Percentiles rank a stretch among this genome's conserved stretches.
These are phyloP conservation scores for Trifolium dubium DNA, from an alignment of 306 rosid genomes.

Conservation along the genomic window DNA sequence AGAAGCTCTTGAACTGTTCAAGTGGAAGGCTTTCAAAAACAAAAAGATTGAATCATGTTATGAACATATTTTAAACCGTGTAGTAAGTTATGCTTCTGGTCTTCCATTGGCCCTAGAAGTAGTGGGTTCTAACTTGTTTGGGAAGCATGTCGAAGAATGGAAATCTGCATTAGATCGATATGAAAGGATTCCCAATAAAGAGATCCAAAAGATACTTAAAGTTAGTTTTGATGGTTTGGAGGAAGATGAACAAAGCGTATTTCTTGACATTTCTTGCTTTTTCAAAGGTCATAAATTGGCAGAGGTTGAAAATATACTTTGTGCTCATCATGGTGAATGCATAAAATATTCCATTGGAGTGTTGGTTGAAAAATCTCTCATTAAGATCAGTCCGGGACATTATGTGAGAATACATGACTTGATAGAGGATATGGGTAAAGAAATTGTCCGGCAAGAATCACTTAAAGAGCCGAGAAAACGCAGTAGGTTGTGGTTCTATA, in stretches of 20 bases:
- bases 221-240: no score
- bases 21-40: slow-evolving; percentile 36
- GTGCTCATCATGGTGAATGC: slow-evolving; percentile 14
- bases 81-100: slow-evolving; percentile 4
- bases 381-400: not conserved
- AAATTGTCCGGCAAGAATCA: not conserved
- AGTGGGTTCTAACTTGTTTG: slow-evolving; percentile 27
- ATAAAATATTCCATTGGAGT: not conserved
- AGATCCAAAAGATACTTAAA: no score
- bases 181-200: not conserved
- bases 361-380: slow-evolving; percentile 27
- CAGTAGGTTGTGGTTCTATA: no score
- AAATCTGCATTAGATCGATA: slow-evolving; percentile 6
- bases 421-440: slow-evolving; percentile 12
- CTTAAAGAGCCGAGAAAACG: no score
- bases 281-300: not conserved
- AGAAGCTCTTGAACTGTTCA: slow-evolving; percentile 37
- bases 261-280: not conserved
- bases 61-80: not conserved
- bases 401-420: not conserved
- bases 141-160: slow-evolving; percentile 18
- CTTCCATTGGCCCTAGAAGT: slow-evolving; percentile 42
- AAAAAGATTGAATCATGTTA: not conserved
- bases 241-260: no score
- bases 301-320: not conserved